Evolutionary conservation across 2,329 filamentous ascomycete genomes (phyloP).

Genomic region (Teratosphaeria nubilosa): DNA sequence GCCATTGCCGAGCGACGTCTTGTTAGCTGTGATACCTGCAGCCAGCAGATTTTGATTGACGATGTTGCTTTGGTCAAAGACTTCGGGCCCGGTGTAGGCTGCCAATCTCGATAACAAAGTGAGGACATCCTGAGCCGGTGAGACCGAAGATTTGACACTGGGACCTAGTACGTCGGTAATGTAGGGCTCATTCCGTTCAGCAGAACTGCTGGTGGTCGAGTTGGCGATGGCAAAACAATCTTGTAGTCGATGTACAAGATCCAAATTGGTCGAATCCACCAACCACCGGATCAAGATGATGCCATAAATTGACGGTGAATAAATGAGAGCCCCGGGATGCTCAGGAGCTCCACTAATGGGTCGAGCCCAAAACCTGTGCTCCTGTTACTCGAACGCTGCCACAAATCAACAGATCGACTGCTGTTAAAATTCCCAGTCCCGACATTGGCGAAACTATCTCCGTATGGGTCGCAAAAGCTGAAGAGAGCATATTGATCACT

Average conservation of each 20-base stretch:
- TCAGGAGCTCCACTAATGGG: not conserved
- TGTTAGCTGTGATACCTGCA: slow-evolving; percentile 3
- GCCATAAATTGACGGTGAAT: slow-evolving; percentile 9
- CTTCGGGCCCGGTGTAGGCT: not conserved
- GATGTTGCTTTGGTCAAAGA: not conserved
- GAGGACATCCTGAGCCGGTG: slow-evolving; percentile 7
- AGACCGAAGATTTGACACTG: not conserved
- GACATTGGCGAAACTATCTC: slow-evolving; percentile 10
- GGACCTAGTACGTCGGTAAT: not conserved
- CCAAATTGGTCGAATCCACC: slow-evolving; percentile 7
- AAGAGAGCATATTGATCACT: slow-evolving; percentile 7
- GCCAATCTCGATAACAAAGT: slow-evolving; percentile 4
- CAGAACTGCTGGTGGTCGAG: not conserved
- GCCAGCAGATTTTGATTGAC: not conserved
- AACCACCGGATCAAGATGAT: slow-evolving; percentile 10
- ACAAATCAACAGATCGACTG: slow-evolving; percentile 1
- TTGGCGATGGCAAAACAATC: not conserved
- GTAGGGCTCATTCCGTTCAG: not conserved
- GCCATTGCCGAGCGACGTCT: not conserved
- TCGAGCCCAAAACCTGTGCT: not conserved
- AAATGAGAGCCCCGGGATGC: slow-evolving; percentile 2
- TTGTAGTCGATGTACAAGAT: slow-evolving; percentile 6
- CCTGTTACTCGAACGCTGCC: not conserved
- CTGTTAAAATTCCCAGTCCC: slow-evolving; percentile 5
- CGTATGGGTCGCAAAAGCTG: slow-evolving; percentile 10